Conservation (phyloP, 805 yeast species). For the Ogataea trehalophila region DNA sequence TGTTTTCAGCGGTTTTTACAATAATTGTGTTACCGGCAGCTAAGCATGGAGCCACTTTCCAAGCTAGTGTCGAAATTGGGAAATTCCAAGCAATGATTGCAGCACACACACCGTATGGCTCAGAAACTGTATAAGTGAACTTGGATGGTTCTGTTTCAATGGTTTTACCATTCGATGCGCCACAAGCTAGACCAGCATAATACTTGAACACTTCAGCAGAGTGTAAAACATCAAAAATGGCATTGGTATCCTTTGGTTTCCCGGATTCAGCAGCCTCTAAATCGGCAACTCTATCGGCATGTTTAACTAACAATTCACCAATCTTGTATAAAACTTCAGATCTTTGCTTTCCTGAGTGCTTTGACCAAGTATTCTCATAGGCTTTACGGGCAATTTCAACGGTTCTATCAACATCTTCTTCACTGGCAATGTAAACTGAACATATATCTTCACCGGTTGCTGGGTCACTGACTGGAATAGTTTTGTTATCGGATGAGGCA, state of each 20-base stretch:
- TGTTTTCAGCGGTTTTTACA: constrained; percentile 59
- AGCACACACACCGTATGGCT: constrained; percentile 68
- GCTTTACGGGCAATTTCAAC: constrained; percentile 50
- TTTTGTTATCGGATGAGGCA: constrained; percentile 41
- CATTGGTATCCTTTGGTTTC: constrained; percentile 48
- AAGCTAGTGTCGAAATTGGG: constrained; percentile 62
- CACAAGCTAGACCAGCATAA: constrained; percentile 74
- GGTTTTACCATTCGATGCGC: constrained; percentile 54
- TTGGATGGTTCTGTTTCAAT: constrained; percentile 55
- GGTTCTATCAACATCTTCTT: constrained; percentile 49
- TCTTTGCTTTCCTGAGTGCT: constrained; percentile 40
- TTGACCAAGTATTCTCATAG: constrained; percentile 43
- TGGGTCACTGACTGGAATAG: constrained; percentile 56
- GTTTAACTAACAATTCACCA: constrained; percentile 44
- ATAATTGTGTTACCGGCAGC: constrained; percentile 64
- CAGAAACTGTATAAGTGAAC: constrained; percentile 57
- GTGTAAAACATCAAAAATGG: constrained; percentile 55
- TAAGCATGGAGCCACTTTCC: constrained; percentile 67
- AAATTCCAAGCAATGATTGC: constrained; percentile 73
- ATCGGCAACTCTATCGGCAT: constrained; percentile 47
- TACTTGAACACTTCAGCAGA: constrained; percentile 54
- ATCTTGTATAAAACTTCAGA: constrained; percentile 43
- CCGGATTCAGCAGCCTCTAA: constrained; percentile 60
- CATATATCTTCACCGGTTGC: constrained; percentile 49
- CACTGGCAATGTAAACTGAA: constrained; percentile 46